phyloP scores from a whole-genome alignment of 495 filamentous ascomycete genomes.

The Tetracladium setigerum region DNA sequence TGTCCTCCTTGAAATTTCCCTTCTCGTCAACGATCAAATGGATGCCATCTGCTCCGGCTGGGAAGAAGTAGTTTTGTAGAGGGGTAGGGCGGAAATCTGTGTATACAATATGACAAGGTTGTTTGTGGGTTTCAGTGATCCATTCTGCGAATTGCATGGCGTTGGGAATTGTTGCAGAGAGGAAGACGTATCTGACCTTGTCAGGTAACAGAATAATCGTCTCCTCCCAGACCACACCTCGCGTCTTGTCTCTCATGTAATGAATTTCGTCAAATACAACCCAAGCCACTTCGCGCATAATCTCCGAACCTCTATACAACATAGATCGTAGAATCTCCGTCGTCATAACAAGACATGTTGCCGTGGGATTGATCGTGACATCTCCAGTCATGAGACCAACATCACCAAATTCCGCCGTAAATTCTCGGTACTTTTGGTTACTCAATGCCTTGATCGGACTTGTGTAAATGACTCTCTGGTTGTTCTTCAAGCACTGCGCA shows the following conservation, averaged over 20 bases:
- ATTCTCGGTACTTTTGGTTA: conserved; percentile 98
- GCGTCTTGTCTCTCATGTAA: conserved; percentile 89
- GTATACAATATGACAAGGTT: conserved; percentile 97
- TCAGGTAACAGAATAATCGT: conserved; percentile 95
- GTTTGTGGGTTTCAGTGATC: conserved; percentile 93
- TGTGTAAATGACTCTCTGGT: conserved; percentile 97
- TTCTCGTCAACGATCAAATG: conserved; percentile 95
- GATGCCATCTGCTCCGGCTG: conserved; percentile 86
- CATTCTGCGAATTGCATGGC: conserved; percentile 99
- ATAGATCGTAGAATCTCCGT: conserved; percentile 98
- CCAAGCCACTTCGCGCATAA: conserved; percentile 98
- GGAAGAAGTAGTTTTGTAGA: conserved; percentile 96
- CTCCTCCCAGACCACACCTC: conserved; percentile 98
- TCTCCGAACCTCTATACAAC: conserved; percentile 96
- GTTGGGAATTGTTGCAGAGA: conserved; percentile 98
- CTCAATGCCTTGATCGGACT: conserved; percentile 98
- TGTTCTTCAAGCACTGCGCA: conserved; percentile 91
- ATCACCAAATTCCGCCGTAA: conserved; percentile 89
- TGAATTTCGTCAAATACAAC: conserved; percentile 98
- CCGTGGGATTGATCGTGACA: conserved; percentile 97
- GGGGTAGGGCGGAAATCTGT: conserved; percentile 96
- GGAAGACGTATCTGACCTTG: conserved; percentile 96
- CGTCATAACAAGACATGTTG: conserved; percentile 97
- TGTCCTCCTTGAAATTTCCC: conserved; percentile 87
- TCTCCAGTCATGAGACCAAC: conserved; percentile 98